Percentiles rank a stretch among this genome's conserved stretches.
Conservation (phyloP, 2,329 filamentous ascomycete genomes). For the Nemania bipapillata region DNA sequence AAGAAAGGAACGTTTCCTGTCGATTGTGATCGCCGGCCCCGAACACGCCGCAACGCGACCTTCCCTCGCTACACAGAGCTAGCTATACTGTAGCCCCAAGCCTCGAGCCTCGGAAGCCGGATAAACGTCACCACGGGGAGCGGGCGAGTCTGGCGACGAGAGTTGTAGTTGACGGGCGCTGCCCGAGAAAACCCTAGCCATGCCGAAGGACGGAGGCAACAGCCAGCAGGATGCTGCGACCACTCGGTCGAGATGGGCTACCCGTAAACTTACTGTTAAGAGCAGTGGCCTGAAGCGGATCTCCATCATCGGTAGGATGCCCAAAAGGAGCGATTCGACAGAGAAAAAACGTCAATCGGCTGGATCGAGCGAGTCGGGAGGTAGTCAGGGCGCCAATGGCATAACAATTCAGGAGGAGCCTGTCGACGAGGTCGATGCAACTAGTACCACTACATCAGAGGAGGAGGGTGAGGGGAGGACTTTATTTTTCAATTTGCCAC, state of each 20-base stretch:
- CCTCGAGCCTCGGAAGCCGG: slow-evolving; percentile 16
- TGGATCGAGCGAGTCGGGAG: slow-evolving; percentile 41
- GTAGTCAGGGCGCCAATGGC: slow-evolving; percentile 49
- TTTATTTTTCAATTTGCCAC: slow-evolving; percentile 86
- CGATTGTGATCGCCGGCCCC: slow-evolving; percentile 17
- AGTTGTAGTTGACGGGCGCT: slow-evolving; percentile 57
- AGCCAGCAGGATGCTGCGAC: slow-evolving; percentile 62
- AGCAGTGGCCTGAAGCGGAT: slow-evolving; percentile 81
- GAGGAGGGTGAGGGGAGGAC: slow-evolving; percentile 62
- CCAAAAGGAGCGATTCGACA: slow-evolving; percentile 68
- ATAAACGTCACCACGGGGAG: slow-evolving; percentile 48
- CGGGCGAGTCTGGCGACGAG: slow-evolving; percentile 56
- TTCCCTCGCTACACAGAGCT: background rate
- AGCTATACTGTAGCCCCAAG: slow-evolving; percentile 6
- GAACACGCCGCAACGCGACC: slow-evolving; percentile 19
- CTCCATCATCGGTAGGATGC: slow-evolving; percentile 81
- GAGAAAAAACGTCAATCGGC: slow-evolving; percentile 74
- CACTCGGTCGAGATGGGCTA: slow-evolving; percentile 93
- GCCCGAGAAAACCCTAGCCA: slow-evolving; percentile 54
- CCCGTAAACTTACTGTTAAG: slow-evolving; percentile 82
- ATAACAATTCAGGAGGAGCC: slow-evolving; percentile 49
- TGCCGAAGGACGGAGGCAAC: slow-evolving; percentile 52
- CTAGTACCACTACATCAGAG: slow-evolving; percentile 52
- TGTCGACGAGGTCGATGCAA: slow-evolving; percentile 54
- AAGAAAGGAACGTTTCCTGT: slow-evolving; percentile 2